Evolutionary conservation across 139 green algal genomes (phyloP).

Genomic region (Tetradesmus obliquus): DNA sequence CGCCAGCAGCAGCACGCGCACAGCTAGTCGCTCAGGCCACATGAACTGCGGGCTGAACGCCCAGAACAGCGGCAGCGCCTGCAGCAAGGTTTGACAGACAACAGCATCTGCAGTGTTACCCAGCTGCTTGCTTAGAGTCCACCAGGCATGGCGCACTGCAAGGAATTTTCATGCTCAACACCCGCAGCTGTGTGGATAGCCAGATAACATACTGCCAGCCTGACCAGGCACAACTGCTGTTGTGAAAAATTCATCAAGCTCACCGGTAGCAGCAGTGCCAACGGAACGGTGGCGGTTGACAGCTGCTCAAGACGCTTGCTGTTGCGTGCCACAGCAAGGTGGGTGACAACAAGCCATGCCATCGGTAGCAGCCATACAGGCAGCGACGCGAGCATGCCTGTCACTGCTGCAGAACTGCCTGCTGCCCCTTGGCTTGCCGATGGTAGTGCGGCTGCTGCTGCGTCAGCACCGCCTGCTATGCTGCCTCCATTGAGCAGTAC

Average conservation of each 20-base stretch:
- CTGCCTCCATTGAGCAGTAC: background rate
- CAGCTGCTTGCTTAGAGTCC: too few species aligned
- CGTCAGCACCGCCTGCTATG: background rate
- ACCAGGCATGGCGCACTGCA: too few species aligned
- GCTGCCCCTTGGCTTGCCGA: background rate
- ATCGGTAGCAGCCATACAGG: background rate
- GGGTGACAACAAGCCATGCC: conserved; percentile 12
- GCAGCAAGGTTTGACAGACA: background rate
- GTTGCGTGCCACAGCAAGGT: conserved; percentile 7
- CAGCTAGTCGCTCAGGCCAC: background rate
- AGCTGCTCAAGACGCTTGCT: conserved; percentile 2
- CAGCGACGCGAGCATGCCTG: background rate
- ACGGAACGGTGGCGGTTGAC: background rate
- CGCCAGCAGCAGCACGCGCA: background rate
- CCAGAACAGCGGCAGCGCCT: conserved; percentile 21
- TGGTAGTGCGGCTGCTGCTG: background rate
- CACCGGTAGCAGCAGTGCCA: conserved; percentile 16
- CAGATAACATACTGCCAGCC: too few species aligned
- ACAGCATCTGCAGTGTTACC: background rate
- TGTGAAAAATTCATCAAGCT: background rate
- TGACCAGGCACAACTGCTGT: too few species aligned
- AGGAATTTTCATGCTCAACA: too few species aligned
- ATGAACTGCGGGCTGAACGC: background rate
- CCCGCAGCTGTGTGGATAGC: too few species aligned
- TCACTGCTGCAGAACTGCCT: background rate